A percentile compares a stretch with the other conserved stretches of the same genome.
phyloP scores from a whole-genome alignment of 305 asterid genomes.

The Ajuga reptans region DNA sequence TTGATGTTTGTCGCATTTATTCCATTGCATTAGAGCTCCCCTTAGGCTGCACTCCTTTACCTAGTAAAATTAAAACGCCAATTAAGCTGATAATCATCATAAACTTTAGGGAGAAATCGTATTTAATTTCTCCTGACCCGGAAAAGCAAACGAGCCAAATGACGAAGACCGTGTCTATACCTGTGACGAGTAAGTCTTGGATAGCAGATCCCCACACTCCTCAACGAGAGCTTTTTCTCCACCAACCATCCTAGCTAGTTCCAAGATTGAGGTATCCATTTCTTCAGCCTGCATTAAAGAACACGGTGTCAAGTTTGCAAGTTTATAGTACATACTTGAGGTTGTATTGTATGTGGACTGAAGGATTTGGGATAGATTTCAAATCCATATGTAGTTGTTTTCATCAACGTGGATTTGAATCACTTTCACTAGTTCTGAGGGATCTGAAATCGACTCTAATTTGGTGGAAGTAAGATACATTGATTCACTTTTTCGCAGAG shows the following conservation, averaged over 20 bases:
- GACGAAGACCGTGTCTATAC: slow-evolving; percentile 23
- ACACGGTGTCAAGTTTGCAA: background rate
- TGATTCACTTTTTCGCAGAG: background rate
- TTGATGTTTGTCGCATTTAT: slow-evolving; percentile 1
- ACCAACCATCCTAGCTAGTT: slow-evolving; percentile 50
- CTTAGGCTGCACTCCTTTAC: slow-evolving; percentile 61
- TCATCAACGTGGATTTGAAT: too few relatives aligned
- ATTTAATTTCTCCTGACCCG: background rate
- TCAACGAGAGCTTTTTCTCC: slow-evolving; percentile 58
- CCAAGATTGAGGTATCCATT: slow-evolving; percentile 48
- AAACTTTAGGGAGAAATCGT: background rate
- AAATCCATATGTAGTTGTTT: too few relatives aligned
- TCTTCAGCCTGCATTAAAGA: slow-evolving; percentile 56
- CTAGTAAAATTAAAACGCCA: slow-evolving; percentile 22
- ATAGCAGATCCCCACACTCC: slow-evolving; percentile 59
- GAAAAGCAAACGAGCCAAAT: background rate
- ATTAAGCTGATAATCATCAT: background rate
- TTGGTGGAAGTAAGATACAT: background rate
- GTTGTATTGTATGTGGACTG: too few relatives aligned
- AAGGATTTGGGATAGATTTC: too few relatives aligned
- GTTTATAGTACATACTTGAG: background rate
- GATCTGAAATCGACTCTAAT: too few relatives aligned
- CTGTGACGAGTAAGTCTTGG: slow-evolving; percentile 45
- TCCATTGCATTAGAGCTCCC: slow-evolving; percentile 34
- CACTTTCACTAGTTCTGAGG: too few relatives aligned